phyloP scores from a whole-genome alignment of 768 basidiomycete genomes.

The Lactarius trivialis region DNA sequence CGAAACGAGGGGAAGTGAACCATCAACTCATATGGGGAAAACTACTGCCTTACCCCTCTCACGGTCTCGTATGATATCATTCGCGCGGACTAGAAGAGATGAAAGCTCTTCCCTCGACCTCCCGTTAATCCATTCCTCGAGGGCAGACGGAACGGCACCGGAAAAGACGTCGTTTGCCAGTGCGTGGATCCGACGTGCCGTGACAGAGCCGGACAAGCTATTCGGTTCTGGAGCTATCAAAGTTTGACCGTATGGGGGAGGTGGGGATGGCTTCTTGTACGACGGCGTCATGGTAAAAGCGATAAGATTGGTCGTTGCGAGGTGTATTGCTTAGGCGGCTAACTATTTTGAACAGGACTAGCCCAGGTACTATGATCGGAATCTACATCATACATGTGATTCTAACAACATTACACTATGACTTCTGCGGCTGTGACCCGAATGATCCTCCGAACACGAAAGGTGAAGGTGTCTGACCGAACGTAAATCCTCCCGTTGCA shows the following conservation, averaged over 20 bases:
- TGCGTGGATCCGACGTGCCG: conserved; percentile 30
- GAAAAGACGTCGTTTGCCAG: conserved; percentile 23
- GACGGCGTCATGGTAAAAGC: background rate
- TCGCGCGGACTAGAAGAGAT: conserved; percentile 63
- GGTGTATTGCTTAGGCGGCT: too few species aligned
- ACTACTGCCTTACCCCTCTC: conserved; percentile 55
- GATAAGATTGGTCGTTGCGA: background rate
- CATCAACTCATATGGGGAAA: background rate
- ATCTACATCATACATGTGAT: background rate
- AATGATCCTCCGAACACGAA: conserved; percentile 13
- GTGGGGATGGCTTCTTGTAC: conserved; percentile 9
- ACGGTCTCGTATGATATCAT: conserved; percentile 66
- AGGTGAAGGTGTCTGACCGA: background rate
- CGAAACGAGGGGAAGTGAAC: background rate
- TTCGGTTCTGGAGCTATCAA: conserved; percentile 1
- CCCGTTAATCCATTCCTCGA: conserved; percentile 50
- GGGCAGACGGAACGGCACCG: conserved; percentile 15
- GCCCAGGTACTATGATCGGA: background rate
- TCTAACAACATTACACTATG: background rate
- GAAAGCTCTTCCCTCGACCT: conserved; percentile 69
- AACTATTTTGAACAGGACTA: conserved; percentile 2
- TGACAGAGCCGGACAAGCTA: conserved; percentile 25
- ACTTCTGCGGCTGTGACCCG: conserved; percentile 15
- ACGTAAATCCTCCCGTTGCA: background rate
- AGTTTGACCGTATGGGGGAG: conserved; percentile 10